Evolutionary conservation across 768 basidiomycete species (phyloP), one percentile per base, ranked within the genome.

Genomic region (Hortiboletus flavorubellus): DNA sequence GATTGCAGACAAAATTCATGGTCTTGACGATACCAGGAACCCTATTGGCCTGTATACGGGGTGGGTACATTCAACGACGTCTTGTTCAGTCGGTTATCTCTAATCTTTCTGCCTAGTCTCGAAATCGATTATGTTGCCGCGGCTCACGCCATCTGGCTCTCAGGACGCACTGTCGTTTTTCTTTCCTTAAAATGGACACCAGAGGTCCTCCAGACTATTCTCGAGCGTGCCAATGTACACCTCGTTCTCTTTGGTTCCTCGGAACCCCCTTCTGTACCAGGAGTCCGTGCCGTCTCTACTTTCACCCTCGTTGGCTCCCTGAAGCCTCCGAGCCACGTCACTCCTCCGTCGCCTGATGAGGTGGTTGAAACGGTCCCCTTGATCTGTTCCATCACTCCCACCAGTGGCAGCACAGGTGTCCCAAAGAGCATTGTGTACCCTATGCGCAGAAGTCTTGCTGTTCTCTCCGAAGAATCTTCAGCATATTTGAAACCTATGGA

Each of bases 121-220:
- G 67, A 68, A 53, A 49, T 69, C 35, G 67, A 68, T 45, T 67
- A 61, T 37, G 59, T 67, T 48, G 68, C 67, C 29, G 65, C 57
- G 12, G 61, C 67, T 29, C 67, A 67, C 49, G 67, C 67, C 16
- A 58, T 67, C 59, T 68, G 67, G 67, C 58, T 69, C 41, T 59
- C 68, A 0, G 67, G 67, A 18, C 67, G 67, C 12, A 61, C 68
- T 12, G 67, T 66, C 42, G 63, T 65, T 38, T 67, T 65, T 42
- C 56, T 68, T 38, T 67, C 62, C 11, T 46, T 46, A 23, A 64
- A 61, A 34, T 69, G 68, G 67, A 52, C 68, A 29, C 55, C 60
- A 8, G 63, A 63, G 6, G 65, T 65, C 39, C 60, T 68, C 26
- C 53, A 54, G 11, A 45, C 18, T 39, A 26, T 68, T 47, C 64